phyloP scores from a whole-genome alignment of 208 protist species.

The Trypanosoma theileri region DNA sequence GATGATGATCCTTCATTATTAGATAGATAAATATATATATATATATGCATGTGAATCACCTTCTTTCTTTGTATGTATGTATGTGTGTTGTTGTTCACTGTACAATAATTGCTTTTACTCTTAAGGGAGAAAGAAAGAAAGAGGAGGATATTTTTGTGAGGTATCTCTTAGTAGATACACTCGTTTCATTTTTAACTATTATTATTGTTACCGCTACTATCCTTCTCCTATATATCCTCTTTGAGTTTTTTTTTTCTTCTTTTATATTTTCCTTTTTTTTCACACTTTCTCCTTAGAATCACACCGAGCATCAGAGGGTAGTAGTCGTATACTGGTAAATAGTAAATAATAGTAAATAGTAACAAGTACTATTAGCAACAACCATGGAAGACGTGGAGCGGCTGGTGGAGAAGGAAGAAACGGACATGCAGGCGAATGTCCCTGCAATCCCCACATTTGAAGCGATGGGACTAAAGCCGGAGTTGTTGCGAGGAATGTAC shows the following conservation, averaged over 20 bases:
- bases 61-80: neutral
- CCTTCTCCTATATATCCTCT: too few species aligned
- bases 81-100: conserved; percentile 8
- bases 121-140: conserved; percentile 19
- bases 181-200: too few species aligned
- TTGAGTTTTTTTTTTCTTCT: too few species aligned
- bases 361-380: neutral
- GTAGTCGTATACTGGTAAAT: neutral
- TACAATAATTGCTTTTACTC: conserved; percentile 20
- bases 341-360: neutral
- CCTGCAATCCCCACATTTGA: conserved; percentile 86
- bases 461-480: conserved; percentile 83
- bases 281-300: neutral
- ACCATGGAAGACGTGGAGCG: conserved; percentile 12
- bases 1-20: neutral
- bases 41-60: neutral
- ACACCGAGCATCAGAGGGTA: too few species aligned
- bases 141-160: conserved; percentile 5
- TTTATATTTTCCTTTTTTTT: neutral
- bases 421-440: conserved; percentile 85
- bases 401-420: conserved; percentile 31
- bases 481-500: conserved; percentile 96
- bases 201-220: neutral
- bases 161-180: too few species aligned
- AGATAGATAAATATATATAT: neutral